Base-by-base conservation (phyloP, 441 rosid genomes). In the Erysimum cheiri region DNA sequence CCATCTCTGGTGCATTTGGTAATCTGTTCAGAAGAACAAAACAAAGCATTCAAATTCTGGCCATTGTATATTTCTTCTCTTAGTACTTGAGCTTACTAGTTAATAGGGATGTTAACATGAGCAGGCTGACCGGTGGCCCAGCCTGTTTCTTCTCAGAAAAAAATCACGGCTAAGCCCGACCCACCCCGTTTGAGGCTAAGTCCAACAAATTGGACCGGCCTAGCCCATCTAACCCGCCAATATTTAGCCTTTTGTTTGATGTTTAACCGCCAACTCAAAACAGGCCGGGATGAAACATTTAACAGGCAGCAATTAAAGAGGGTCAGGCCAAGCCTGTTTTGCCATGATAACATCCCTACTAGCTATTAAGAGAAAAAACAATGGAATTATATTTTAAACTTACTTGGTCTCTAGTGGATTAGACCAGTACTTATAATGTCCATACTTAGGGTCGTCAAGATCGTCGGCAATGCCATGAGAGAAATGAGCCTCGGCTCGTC, bases 361-460 rank as follows among this genome's bases (percentile, higher is more conserved):
- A 36, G 46, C 11, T 58, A 22, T 15, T 13, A 35, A 72, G 0
- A 67, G 4, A 29, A 2, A 60, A 13, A 43, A 41, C 11, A 29
- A 31, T 4, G 22, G 7, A 47, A 70, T 15, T 11, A 28, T 54
- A 47, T 37, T 7, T 11, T 13, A 29, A 5, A 36, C 82, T 72
- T 71, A 87, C 96, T 59, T 85, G 28, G 80, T 86, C 57, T 90
- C 91, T 0, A 90, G 80, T 5, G 96, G 91, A 74, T 86, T 90
- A 5, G 90, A 88, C 91, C 93, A 90, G 62, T 90, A 86, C 48
- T 82, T 86, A 77, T 78, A 83, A 60, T 87, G 85, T 46, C 17
- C 53, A 69, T 85, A 84, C 65, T 83, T 84, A 35, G 90, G 90
- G 56, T 87, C 88, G 2, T 79, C 81, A 0, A 88, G 84, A 82